These are phyloP conservation scores for Colletotrichum tamarilloi DNA, from an alignment of 2,329 filamentous ascomycete genomes.

Conservation along the genomic window DNA sequence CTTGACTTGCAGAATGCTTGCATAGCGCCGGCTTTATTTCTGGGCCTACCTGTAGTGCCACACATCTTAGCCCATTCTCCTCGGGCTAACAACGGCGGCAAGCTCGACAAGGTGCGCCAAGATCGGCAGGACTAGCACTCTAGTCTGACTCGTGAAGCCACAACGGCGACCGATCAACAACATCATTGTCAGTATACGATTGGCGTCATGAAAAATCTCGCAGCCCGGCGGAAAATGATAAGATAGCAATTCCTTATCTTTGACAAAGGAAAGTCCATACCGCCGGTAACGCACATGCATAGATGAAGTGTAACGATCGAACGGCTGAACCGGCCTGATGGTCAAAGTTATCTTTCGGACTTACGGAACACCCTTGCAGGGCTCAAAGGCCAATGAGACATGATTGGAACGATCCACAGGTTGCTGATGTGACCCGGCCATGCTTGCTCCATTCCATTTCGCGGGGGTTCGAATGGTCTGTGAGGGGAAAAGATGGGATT, in stretches of 20 bases:
- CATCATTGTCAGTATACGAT: too few relatives aligned
- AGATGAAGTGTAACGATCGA: background rate
- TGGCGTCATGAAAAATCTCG: background rate
- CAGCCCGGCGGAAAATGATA: background rate
- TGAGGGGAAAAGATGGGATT: background rate
- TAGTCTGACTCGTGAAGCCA: background rate
- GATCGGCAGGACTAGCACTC: background rate
- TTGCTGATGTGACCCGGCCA: background rate
- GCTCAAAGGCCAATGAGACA: background rate
- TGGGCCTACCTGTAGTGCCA: background rate
- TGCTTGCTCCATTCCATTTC: background rate
- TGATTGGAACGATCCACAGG: background rate
- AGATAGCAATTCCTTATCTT: background rate
- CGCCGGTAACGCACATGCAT: background rate
- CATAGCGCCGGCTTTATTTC: background rate
- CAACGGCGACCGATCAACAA: background rate
- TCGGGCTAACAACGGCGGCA: background rate
- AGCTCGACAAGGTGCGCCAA: background rate
- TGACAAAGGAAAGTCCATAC: background rate
- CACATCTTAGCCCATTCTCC: background rate
- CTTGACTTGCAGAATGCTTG: background rate
- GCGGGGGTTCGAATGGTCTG: background rate
- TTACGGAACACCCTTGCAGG: background rate
- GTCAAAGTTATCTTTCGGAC: background rate
- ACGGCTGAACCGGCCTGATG: background rate